These are phyloP conservation scores for Posidonia oceanica DNA, from an alignment of 116 monocot genomes.

Conservation along the genomic window DNA sequence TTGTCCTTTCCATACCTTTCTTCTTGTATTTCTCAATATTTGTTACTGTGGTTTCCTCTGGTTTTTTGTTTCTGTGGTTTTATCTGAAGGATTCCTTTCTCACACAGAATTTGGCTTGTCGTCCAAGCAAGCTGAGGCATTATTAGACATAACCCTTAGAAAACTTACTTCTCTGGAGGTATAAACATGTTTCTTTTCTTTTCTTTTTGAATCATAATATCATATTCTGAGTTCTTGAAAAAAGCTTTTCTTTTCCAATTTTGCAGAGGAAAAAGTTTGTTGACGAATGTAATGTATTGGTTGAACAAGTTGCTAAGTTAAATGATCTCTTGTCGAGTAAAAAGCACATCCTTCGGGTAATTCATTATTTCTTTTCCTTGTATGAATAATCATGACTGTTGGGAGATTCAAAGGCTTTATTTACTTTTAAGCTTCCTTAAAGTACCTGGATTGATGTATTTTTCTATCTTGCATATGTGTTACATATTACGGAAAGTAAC, in stretches of 20 bases:
- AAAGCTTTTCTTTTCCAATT: not conserved
- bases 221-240: not conserved
- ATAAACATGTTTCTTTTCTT: not conserved
- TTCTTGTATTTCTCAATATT: too few species aligned
- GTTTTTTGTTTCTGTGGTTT: not conserved
- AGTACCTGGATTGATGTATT: not conserved
- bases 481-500: too few species aligned
- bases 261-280: constrained; percentile 77
- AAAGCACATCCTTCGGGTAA: constrained; percentile 31
- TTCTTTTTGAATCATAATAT: not conserved
- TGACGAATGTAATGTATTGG: constrained; percentile 58
- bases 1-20: too few species aligned
- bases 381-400: not conserved
- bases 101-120: constrained; percentile 67
- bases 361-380: not conserved
- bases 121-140: constrained; percentile 84
- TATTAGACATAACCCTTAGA: constrained; percentile 79
- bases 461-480: not conserved
- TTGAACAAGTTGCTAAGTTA: constrained; percentile 67
- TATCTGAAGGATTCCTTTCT: not conserved
- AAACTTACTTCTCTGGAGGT: constrained; percentile 92
- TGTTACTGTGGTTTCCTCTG: not conserved
- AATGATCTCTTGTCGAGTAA: constrained; percentile 80
- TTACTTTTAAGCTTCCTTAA: not conserved
- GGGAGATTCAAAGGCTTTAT: not conserved